These are phyloP conservation scores for Prunus yedoensis DNA, from an alignment of 331 rosid genomes.

Conservation along the genomic window DNA sequence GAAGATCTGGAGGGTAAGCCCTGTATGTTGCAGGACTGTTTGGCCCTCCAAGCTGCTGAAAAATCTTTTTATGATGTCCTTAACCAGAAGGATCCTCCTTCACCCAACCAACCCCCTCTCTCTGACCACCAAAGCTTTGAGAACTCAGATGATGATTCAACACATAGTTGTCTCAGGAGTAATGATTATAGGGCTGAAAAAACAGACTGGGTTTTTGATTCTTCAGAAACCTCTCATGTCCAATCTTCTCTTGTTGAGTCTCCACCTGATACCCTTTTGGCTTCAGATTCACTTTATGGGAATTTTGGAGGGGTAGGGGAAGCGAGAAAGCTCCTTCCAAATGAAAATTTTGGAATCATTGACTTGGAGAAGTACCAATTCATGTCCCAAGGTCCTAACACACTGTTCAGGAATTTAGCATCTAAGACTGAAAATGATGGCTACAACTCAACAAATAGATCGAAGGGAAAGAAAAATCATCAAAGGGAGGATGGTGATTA, in stretches of 20 bases:
- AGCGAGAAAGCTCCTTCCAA: not conserved
- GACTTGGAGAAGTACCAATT: slow-evolving; percentile 18
- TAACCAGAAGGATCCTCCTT: slow-evolving; percentile 45
- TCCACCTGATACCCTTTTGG: not conserved
- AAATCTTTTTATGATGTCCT: slow-evolving; percentile 71
- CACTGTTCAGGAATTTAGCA: not conserved
- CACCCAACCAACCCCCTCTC: not conserved
- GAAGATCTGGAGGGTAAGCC: slow-evolving; percentile 49
- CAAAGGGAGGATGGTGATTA: slow-evolving; percentile 28
- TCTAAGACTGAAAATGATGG: not conserved
- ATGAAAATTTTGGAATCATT: slow-evolving; percentile 19
- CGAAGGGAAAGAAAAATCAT: slow-evolving; percentile 54
- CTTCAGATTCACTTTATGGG: slow-evolving; percentile 26
- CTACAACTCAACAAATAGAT: slow-evolving; percentile 12
- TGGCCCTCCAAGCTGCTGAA: slow-evolving; percentile 84
- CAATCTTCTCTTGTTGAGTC: too few species aligned
- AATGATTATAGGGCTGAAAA: not conserved
- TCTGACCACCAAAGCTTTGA: slow-evolving; percentile 8
- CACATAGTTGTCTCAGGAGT: slow-evolving; percentile 3
- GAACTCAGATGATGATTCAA: slow-evolving; percentile 14
- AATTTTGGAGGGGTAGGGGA: slow-evolving; percentile 20
- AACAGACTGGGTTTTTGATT: not conserved
- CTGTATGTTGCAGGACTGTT: slow-evolving; percentile 66
- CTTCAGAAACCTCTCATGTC: not conserved
- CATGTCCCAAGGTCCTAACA: not conserved